A percentile compares a stretch with the other conserved stretches of the same genome.
Evolutionary conservation across 2,329 filamentous ascomycete species (phyloP).

Genomic region (Aureobasidium sp.): DNA sequence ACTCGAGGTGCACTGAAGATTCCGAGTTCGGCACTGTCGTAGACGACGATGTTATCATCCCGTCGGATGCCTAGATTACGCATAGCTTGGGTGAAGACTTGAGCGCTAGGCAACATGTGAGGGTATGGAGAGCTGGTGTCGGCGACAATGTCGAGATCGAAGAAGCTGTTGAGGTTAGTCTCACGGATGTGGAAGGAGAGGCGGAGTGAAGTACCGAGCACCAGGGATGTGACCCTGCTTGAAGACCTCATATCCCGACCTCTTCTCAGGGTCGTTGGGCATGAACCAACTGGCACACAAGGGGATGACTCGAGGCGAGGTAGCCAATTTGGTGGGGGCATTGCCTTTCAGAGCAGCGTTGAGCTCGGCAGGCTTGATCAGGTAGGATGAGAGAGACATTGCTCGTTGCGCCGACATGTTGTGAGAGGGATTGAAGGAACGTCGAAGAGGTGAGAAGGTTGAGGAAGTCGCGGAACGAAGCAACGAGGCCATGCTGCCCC

Average conservation of each 20-base stretch:
- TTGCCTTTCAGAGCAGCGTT: conserved; percentile 74
- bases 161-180: conserved; percentile 49
- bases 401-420: conserved; percentile 1
- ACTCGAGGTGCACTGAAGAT: conserved; percentile 92
- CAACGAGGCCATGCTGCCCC: conserved; percentile 6
- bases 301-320: conserved; percentile 74
- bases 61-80: conserved; percentile 74
- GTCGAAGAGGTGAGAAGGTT: not conserved
- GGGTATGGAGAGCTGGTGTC: conserved; percentile 84
- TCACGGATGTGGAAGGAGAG: too few species aligned
- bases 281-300: conserved; percentile 95
- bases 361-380: conserved; percentile 79
- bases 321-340: conserved; percentile 67
- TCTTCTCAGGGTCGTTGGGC: conserved; percentile 69
- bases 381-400: conserved; percentile 61
- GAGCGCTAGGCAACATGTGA: conserved; percentile 84
- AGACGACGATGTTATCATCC: conserved; percentile 88
- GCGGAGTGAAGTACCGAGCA: conserved; percentile 43
- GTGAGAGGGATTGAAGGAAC: not conserved
- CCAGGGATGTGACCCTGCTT: conserved; percentile 75
- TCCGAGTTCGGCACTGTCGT: conserved; percentile 82
- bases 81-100: conserved; percentile 81
- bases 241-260: conserved; percentile 74
- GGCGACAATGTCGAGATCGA: conserved; percentile 87
- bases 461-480: not conserved